Conservation (phyloP, 2,329 filamentous ascomycete species). For the Calonectria naviculata region DNA sequence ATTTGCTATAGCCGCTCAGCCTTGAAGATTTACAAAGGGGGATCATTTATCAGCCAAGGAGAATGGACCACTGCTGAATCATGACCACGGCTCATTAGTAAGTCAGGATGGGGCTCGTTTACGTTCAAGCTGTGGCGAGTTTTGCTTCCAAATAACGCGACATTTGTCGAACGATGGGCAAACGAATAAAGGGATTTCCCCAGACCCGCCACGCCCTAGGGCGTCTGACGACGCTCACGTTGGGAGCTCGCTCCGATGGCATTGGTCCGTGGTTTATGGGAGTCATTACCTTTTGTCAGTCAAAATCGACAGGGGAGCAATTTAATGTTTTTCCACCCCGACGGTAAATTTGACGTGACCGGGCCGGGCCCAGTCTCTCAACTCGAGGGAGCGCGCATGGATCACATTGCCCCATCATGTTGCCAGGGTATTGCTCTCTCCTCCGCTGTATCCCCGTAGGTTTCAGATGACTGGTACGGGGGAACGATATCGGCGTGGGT, state of each 20-base stretch:
- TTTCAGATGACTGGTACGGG: not conserved
- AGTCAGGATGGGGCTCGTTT: not conserved
- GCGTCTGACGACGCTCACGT: not conserved
- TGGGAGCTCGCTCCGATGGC: not conserved
- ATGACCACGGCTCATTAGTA: not conserved
- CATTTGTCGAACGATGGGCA: not conserved
- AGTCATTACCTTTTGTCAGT: slow-evolving; percentile 8
- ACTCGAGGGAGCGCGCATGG: not conserved
- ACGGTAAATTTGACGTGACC: not conserved
- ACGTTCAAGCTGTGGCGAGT: not conserved
- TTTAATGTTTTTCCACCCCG: not conserved
- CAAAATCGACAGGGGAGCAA: not conserved
- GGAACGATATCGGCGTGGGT: not conserved
- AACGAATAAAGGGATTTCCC: not conserved
- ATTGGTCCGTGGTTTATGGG: slow-evolving; percentile 1
- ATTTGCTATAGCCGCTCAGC: too few relatives aligned
- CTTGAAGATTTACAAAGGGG: not conserved
- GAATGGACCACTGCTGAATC: not conserved
- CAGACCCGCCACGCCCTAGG: not conserved
- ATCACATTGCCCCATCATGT: not conserved
- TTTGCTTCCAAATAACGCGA: not conserved
- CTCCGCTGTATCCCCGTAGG: not conserved
- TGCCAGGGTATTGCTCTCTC: not conserved
- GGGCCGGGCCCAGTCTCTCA: not conserved
- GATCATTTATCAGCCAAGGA: not conserved